These are phyloP conservation scores for Leccinum fuscescens DNA, from an alignment of 1,284 basidiomycete genomes.

Conservation along the genomic window DNA sequence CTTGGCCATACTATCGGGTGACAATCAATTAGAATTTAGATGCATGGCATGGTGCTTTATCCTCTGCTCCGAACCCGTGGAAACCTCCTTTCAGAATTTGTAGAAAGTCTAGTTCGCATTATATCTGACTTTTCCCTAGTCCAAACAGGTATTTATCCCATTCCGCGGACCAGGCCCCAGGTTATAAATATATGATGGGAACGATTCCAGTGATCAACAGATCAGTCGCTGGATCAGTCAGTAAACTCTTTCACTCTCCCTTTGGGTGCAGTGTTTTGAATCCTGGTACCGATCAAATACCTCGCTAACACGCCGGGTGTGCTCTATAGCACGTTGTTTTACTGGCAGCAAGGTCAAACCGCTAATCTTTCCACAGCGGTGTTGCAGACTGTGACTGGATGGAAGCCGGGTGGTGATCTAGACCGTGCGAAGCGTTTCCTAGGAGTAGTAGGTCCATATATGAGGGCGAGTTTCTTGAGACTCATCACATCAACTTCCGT, in stretches of 20 bases:
- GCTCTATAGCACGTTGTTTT: not conserved
- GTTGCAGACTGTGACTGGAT: not conserved
- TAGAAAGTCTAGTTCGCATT: not conserved
- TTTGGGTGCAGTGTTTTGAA: not conserved
- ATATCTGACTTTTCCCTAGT: not conserved
- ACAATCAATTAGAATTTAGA: not conserved
- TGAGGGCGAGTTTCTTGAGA: not conserved
- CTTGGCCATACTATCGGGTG: not conserved
- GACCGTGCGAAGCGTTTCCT: not conserved
- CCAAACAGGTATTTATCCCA: not conserved
- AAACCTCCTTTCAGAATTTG: not conserved
- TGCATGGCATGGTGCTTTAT: not conserved
- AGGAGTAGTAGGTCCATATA: not conserved
- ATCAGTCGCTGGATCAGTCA: not conserved
- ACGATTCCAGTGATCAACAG: not conserved
- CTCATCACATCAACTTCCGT: not conserved
- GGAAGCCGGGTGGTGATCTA: not conserved
- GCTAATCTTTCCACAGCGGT: not conserved
- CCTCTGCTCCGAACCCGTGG: not conserved
- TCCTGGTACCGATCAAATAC: not conserved
- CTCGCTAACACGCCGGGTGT: not conserved
- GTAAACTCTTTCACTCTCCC: not conserved
- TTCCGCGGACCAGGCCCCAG: not conserved
- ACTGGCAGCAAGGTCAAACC: not conserved
- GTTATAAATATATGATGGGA: not conserved